Percentiles rank a stretch among this genome's conserved stretches.
Conservation (phyloP, 306 rosid species). For the Dryas alaskensis region DNA sequence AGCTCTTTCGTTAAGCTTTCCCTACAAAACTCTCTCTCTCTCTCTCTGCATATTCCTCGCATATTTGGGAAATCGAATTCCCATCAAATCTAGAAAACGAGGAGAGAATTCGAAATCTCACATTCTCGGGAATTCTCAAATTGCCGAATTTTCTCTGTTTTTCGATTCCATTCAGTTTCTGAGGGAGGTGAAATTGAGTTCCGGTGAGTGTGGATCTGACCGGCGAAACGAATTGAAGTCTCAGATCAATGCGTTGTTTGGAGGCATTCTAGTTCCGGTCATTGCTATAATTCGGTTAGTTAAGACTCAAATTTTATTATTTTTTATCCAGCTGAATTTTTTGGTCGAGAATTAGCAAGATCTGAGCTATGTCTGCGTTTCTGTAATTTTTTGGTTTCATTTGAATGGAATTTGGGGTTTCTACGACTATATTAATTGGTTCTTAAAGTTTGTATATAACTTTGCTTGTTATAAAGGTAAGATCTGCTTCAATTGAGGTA, state of each 20-base stretch:
- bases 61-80: slow-evolving; percentile 34
- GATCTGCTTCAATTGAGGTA: slow-evolving; percentile 42
- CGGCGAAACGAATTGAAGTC: background rate
- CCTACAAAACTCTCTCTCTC: slow-evolving; percentile 16
- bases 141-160: background rate
- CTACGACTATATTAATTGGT: slow-evolving; percentile 27
- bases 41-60: slow-evolving; percentile 48
- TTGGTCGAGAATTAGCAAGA: slow-evolving; percentile 31
- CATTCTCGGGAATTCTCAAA: background rate
- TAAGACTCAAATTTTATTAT: background rate
- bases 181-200: slow-evolving; percentile 18
- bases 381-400: slow-evolving; percentile 1
- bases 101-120: slow-evolving; percentile 15
- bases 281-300: slow-evolving; percentile 13
- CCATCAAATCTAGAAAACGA: background rate
- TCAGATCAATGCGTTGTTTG: slow-evolving; percentile 39
- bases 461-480: slow-evolving; percentile 20
- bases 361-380: slow-evolving; percentile 36
- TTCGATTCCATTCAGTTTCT: background rate
- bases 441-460: background rate
- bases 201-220: slow-evolving; percentile 45
- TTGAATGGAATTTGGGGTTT: slow-evolving; percentile 2
- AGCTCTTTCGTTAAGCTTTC: slow-evolving; percentile 17
- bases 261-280: slow-evolving; percentile 42
- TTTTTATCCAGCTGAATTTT: slow-evolving; percentile 11